phyloP scores from a whole-genome alignment of 2,329 filamentous ascomycete species.

The Fusarium sp. region DNA sequence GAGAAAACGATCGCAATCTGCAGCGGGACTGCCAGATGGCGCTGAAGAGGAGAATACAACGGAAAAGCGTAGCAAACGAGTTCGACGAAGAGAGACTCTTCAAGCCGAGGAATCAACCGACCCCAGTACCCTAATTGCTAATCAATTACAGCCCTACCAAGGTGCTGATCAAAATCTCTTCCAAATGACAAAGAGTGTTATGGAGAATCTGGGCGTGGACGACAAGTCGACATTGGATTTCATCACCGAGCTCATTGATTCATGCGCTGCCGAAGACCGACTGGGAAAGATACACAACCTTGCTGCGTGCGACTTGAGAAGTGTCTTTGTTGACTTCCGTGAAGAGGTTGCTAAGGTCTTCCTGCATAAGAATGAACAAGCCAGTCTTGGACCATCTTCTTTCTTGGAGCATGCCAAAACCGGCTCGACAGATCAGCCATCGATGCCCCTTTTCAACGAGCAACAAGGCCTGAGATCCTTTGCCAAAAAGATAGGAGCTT shows the following conservation, averaged over 20 bases:
- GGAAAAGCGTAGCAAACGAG: constrained; percentile 74
- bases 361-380: constrained; percentile 64
- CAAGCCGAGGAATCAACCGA: constrained; percentile 66
- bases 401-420: constrained; percentile 74
- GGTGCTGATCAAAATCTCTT: constrained; percentile 68
- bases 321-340: constrained; percentile 62
- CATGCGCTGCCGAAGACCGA: constrained; percentile 64
- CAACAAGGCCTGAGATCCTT: constrained; percentile 65
- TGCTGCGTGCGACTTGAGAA: constrained; percentile 63
- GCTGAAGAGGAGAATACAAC: constrained; percentile 68
- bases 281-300: constrained; percentile 60
- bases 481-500: constrained; percentile 59
- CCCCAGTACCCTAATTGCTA: constrained; percentile 63
- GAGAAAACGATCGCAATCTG: constrained; percentile 72
- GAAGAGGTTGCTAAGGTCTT: constrained; percentile 66
- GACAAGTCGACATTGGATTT: constrained; percentile 60
- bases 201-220: constrained; percentile 66
- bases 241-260: constrained; percentile 64
- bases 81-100: constrained; percentile 67
- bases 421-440: constrained; percentile 62
- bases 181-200: constrained; percentile 65
- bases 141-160: constrained; percentile 68
- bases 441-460: constrained; percentile 64
- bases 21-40: constrained; percentile 67
- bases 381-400: constrained; percentile 66